Conservation (phyloP, 1,284 basidiomycete species). For the Cystobasidium pallidum region DNA sequence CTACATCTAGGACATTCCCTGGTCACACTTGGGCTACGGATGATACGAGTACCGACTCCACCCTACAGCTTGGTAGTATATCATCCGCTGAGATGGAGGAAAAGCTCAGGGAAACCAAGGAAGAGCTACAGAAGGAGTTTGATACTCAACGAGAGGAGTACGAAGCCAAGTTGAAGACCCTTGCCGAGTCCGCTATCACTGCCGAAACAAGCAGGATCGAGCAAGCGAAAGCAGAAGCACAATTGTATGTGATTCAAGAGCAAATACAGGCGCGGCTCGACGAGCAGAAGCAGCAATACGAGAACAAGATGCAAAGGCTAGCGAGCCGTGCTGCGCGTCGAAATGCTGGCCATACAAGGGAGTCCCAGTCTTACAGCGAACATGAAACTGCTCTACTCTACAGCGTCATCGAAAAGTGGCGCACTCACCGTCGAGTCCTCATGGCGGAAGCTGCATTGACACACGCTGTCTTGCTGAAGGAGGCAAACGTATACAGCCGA, state of each 20-base stretch:
- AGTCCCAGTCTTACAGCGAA: conserved; percentile 62
- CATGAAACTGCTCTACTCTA: conserved; percentile 68
- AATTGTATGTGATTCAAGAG: conserved; percentile 74
- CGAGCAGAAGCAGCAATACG: conserved; percentile 51
- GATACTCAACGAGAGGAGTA: conserved; percentile 56
- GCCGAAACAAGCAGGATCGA: conserved; percentile 81
- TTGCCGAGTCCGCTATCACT: conserved; percentile 67
- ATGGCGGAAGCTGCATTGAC: conserved; percentile 89
- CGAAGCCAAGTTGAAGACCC: conserved; percentile 71
- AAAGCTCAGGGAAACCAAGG: conserved; percentile 41
- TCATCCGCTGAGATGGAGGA: conserved; percentile 39
- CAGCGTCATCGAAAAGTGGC: conserved; percentile 81
- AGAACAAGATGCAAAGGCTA: conserved; percentile 60
- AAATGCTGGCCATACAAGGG: not conserved
- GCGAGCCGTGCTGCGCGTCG: conserved; percentile 49
- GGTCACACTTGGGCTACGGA: conserved; percentile 73
- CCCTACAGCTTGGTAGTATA: conserved; percentile 58
- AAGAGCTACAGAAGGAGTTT: conserved; percentile 47
- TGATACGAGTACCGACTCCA: conserved; percentile 73
- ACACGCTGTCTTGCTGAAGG: conserved; percentile 84
- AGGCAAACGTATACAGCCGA: conserved; percentile 91
- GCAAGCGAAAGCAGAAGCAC: conserved; percentile 87
- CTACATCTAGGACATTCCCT: conserved; percentile 64
- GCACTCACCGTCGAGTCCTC: conserved; percentile 75
- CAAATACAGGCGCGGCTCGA: conserved; percentile 68